phyloP scores from a whole-genome alignment of 1,284 basidiomycete species.

The Ustilago crameri region DNA sequence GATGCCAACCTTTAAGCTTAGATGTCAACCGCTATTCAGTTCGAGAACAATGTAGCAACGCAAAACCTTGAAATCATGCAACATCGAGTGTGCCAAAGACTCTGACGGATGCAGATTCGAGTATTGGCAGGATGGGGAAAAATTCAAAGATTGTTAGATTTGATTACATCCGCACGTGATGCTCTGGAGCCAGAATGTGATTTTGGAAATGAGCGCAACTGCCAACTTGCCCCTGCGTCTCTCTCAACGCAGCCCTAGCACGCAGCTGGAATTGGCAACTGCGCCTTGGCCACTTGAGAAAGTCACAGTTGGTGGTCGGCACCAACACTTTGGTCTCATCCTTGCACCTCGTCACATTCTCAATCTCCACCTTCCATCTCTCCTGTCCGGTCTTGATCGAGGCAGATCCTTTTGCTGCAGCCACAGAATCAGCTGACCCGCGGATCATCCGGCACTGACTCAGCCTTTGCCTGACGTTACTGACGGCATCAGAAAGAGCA shows the following conservation, averaged over 20 bases:
- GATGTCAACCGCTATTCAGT: neutral
- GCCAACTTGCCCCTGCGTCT: conserved; percentile 16
- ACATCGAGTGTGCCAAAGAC: neutral
- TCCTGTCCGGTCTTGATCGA: neutral
- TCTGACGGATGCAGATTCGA: neutral
- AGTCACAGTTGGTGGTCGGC: conserved; percentile 4
- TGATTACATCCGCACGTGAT: too few species aligned
- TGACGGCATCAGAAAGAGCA: neutral
- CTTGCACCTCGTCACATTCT: neutral
- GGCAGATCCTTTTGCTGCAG: neutral
- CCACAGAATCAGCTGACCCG: neutral
- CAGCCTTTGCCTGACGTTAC: neutral
- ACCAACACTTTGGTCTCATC: neutral
- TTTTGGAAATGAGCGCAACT: too few species aligned
- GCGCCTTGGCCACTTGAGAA: neutral
- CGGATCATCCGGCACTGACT: neutral
- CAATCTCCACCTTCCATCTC: neutral
- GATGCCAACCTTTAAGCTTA: conserved; percentile 37
- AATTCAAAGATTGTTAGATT: too few species aligned
- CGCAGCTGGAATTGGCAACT: neutral
- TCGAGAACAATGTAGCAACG: conserved; percentile 1
- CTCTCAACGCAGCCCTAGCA: neutral
- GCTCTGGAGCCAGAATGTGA: too few species aligned
- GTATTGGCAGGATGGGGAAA: too few species aligned
- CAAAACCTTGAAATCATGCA: neutral